These are phyloP conservation scores for Diplodia seriata DNA, from an alignment of 2,329 filamentous ascomycete genomes.

Conservation along the genomic window DNA sequence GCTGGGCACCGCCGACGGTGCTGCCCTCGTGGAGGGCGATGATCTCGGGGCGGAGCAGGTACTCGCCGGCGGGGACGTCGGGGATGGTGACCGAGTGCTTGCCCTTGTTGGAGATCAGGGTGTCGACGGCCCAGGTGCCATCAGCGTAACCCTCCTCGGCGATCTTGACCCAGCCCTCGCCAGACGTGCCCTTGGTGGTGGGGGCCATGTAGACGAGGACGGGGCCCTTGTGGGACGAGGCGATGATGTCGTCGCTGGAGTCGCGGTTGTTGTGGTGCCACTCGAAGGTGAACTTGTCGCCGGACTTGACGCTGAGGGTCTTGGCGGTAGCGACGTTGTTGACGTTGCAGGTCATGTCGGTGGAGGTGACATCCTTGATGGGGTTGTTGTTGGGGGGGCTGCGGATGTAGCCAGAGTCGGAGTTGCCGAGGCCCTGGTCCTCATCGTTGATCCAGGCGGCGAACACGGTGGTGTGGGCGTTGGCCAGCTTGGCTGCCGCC, in stretches of 20 bases:
- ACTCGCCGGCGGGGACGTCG: conserved; percentile 50
- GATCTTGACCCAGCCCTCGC: conserved; percentile 60
- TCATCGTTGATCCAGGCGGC: conserved; percentile 53
- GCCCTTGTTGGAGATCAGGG: conserved; percentile 52
- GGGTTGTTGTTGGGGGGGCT: conserved; percentile 51
- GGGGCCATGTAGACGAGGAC: conserved; percentile 62
- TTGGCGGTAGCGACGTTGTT: conserved; percentile 46
- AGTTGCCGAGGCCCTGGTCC: conserved; percentile 46
- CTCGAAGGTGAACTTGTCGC: conserved; percentile 55
- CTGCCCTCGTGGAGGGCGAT: conserved; percentile 54
- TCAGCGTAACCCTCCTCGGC: conserved; percentile 49
- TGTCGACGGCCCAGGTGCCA: conserved; percentile 50
- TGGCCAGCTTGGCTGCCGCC: conserved; percentile 41
- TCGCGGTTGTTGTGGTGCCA: conserved; percentile 60
- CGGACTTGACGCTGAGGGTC: conserved; percentile 56
- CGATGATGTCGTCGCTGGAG: conserved; percentile 59
- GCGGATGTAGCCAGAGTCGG: conserved; percentile 57
- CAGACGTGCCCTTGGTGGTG: conserved; percentile 53
- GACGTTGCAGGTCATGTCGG: conserved; percentile 47
- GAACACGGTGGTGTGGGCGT: conserved; percentile 47
- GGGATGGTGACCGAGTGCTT: conserved; percentile 53
- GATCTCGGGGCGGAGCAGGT: conserved; percentile 54
- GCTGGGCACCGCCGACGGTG: conserved; percentile 49
- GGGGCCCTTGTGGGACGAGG: conserved; percentile 59
- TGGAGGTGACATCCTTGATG: conserved; percentile 45